Percentiles rank a stretch among this genome's conserved stretches.
phyloP scores from a whole-genome alignment of 2,329 filamentous ascomycete species.

The Amesomyces nigricolor region DNA sequence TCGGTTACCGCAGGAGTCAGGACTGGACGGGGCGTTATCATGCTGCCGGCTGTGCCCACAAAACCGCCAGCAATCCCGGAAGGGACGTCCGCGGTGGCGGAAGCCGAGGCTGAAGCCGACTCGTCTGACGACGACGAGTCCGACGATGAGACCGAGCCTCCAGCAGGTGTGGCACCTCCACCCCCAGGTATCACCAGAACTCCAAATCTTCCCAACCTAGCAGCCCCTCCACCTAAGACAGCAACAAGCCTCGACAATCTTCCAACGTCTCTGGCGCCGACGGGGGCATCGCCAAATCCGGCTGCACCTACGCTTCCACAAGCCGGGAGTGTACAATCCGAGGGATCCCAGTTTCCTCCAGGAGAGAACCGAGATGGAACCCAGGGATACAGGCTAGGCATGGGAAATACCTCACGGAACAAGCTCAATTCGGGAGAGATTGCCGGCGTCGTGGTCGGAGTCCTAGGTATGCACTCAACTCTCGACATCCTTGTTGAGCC shows the following conservation, averaged over 20 bases:
- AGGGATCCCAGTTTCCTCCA: not conserved
- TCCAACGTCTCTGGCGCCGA: conserved; percentile 5
- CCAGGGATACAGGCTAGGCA: not conserved
- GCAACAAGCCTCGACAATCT: conserved; percentile 6
- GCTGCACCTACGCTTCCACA: conserved; percentile 1
- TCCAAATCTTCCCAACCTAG: not conserved
- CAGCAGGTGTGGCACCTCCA: conserved; percentile 1
- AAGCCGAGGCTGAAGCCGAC: conserved; percentile 5
- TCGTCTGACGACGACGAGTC: conserved; percentile 8
- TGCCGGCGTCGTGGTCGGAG: conserved; percentile 20
- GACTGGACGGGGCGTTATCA: not conserved
- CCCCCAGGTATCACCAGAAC: not conserved
- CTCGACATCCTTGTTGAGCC: not conserved
- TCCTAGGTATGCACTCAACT: conserved; percentile 14
- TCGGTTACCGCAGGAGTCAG: not conserved
- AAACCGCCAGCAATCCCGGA: not conserved
- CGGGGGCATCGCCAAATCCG: not conserved
- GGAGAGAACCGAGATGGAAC: not conserved
- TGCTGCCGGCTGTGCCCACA: not conserved
- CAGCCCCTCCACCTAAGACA: not conserved
- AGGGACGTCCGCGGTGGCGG: conserved; percentile 7
- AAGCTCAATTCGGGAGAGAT: conserved; percentile 8
- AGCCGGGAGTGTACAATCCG: conserved; percentile 2
- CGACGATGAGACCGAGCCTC: conserved; percentile 1
- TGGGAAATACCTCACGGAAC: not conserved